phyloP scores from a whole-genome alignment of 257 asterid genomes.

The Fraxinus americana region DNA sequence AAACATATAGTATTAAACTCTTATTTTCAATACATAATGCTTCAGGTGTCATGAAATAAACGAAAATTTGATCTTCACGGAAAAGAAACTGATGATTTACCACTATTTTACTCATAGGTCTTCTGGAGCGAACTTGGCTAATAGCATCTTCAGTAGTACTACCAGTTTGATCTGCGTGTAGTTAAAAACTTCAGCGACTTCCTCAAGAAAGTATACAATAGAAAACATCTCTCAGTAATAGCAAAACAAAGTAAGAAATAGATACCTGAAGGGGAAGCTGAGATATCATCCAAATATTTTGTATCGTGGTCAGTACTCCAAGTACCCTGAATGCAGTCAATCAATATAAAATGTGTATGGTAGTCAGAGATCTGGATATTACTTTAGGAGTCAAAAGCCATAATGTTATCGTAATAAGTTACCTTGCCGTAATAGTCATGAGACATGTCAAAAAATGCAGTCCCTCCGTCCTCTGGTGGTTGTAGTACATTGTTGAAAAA shows the following conservation, averaged over 20 bases:
- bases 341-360: neutral
- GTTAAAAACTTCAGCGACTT: slow-evolving; percentile 16
- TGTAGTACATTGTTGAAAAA: slow-evolving; percentile 89
- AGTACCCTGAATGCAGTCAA: slow-evolving; percentile 48
- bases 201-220: neutral
- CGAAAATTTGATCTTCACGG: neutral
- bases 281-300: slow-evolving; percentile 55
- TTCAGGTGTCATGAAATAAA: neutral
- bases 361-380: slow-evolving; percentile 9
- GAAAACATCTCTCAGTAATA: slow-evolving; percentile 14
- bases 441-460: slow-evolving; percentile 56
- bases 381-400: slow-evolving; percentile 8
- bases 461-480: slow-evolving; percentile 70
- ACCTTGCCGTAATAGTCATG: slow-evolving; percentile 66
- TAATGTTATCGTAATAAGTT: slow-evolving; percentile 17
- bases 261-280: slow-evolving; percentile 51
- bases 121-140: slow-evolving; percentile 69
- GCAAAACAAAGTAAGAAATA: slow-evolving; percentile 11
- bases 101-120: slow-evolving; percentile 84
- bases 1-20: neutral
- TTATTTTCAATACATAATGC: neutral
- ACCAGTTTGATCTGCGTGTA: slow-evolving; percentile 45
- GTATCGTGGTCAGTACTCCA: slow-evolving; percentile 62
- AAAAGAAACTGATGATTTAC: slow-evolving; percentile 39
- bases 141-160: slow-evolving; percentile 80